A percentile compares a stretch with the other conserved stretches of the same genome.
Evolutionary conservation across 1,284 basidiomycete genomes (phyloP).

Genomic region (Kwoniella shivajii): DNA sequence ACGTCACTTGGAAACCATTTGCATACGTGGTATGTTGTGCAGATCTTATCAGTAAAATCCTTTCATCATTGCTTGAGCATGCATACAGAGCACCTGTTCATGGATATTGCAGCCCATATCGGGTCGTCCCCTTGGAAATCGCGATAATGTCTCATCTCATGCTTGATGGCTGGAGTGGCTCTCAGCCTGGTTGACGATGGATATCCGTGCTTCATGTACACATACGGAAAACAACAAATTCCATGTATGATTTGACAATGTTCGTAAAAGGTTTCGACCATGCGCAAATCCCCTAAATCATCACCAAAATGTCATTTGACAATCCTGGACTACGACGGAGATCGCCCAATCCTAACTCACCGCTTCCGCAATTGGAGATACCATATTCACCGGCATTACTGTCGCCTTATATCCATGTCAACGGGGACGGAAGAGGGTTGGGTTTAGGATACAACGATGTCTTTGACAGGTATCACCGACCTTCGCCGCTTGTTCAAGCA

Average conservation of each 20-base stretch:
- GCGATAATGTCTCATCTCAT: background rate
- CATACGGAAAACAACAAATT: background rate
- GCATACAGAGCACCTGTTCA: background rate
- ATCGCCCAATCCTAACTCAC: constrained; percentile 34
- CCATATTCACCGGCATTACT: constrained; percentile 17
- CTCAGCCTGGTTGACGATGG: background rate
- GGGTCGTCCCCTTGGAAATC: too few species aligned
- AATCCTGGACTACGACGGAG: constrained; percentile 24
- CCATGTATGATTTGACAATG: background rate
- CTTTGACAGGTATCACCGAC: constrained; percentile 13
- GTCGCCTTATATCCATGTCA: constrained; percentile 15
- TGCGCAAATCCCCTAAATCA: background rate
- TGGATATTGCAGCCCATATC: too few species aligned
- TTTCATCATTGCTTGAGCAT: too few species aligned
- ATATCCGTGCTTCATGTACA: background rate
- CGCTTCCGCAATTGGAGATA: constrained; percentile 12
- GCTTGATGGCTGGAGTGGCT: constrained; percentile 1
- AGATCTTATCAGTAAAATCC: too few species aligned
- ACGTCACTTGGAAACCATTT: background rate
- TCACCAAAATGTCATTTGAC: constrained; percentile 13
- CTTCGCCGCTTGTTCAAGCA: constrained; percentile 5
- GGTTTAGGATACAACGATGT: constrained; percentile 12
- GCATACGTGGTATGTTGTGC: too few species aligned
- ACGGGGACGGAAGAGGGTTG: background rate
- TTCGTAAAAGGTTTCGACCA: background rate